Evolutionary conservation across 179 eudicot genomes (phyloP).

Genomic region (Vitellaria paradoxa): DNA sequence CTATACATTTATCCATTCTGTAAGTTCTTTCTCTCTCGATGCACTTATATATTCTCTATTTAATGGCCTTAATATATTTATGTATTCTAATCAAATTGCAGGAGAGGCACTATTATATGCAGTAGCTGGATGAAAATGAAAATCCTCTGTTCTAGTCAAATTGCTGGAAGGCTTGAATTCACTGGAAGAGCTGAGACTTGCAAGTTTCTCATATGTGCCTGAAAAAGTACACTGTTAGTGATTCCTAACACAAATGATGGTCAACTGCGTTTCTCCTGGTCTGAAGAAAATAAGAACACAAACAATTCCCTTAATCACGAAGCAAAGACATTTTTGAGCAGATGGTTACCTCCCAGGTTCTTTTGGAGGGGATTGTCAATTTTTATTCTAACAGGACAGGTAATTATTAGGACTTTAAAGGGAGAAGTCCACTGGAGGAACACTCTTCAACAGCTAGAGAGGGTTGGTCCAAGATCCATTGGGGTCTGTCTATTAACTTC

Average conservation of each 20-base stretch:
- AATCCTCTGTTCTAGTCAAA: conserved; percentile 18
- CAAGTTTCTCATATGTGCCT: conserved; percentile 22
- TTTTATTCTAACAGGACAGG: conserved; percentile 78
- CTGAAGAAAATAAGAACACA: conserved; percentile 45
- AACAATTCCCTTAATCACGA: conserved; percentile 33
- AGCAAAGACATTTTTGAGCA: conserved; percentile 40
- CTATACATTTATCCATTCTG: too few relatives aligned
- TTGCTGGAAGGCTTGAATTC: conserved; percentile 22
- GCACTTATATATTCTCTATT: neutral
- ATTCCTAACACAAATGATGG: conserved; percentile 55
- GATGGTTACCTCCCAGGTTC: conserved; percentile 88
- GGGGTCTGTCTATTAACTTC: conserved; percentile 94
- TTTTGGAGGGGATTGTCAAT: conserved; percentile 88
- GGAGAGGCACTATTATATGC: conserved; percentile 22
- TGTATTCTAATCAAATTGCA: conserved; percentile 23
- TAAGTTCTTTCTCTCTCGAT: neutral
- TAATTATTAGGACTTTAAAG: conserved; percentile 57
- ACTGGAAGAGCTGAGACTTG: conserved; percentile 22
- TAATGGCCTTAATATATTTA: neutral
- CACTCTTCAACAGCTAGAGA: conserved; percentile 91
- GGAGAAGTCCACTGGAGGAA: conserved; percentile 91
- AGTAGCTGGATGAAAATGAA: conserved; percentile 20
- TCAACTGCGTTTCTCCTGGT: conserved; percentile 30
- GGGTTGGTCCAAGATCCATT: conserved; percentile 92
- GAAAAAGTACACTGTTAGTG: conserved; percentile 20